These are phyloP conservation scores for Pyrus pyrifolia DNA, from an alignment of 306 rosid genomes.

Conservation along the genomic window DNA sequence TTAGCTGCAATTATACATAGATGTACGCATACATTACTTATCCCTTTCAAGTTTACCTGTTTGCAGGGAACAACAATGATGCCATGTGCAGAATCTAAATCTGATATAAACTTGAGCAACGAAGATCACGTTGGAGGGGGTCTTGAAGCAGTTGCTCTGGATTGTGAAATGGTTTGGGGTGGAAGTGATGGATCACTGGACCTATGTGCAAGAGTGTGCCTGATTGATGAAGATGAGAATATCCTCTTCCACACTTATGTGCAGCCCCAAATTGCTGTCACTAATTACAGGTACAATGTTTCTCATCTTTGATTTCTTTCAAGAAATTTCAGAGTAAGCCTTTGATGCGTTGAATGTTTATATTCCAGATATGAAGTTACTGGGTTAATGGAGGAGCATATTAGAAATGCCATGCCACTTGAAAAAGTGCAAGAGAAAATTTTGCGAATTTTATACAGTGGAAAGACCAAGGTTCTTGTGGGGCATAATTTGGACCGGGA, in stretches of 20 bases:
- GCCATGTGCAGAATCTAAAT: slow-evolving; percentile 18
- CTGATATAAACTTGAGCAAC: slow-evolving; percentile 17
- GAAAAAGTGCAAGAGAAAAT: slow-evolving; percentile 53
- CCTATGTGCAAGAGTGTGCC: slow-evolving; percentile 72
- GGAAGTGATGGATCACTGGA: slow-evolving; percentile 83
- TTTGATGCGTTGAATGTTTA: slow-evolving; percentile 18
- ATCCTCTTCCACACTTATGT: slow-evolving; percentile 61
- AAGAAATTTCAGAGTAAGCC: background rate
- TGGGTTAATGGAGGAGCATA: slow-evolving; percentile 68
- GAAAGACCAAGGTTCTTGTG: slow-evolving; percentile 75
- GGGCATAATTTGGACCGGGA: slow-evolving; percentile 74
- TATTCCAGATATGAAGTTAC: slow-evolving; percentile 67
- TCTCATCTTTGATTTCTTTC: slow-evolving; percentile 16
- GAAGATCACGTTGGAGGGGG: slow-evolving; percentile 20
- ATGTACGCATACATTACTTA: slow-evolving; percentile 8
- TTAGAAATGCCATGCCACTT: slow-evolving; percentile 66
- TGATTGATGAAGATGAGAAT: slow-evolving; percentile 72
- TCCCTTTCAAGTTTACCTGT: slow-evolving; percentile 16
- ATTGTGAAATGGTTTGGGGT: slow-evolving; percentile 91
- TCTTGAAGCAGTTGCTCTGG: slow-evolving; percentile 54
- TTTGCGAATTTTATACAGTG: slow-evolving; percentile 57
- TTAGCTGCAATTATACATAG: background rate
- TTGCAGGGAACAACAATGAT: slow-evolving; percentile 44
- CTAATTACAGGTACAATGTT: slow-evolving; percentile 52
- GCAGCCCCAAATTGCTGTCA: slow-evolving; percentile 48